Evolutionary conservation across 441 rosid genomes (phyloP).

Genomic region (Erodium moschatum): DNA sequence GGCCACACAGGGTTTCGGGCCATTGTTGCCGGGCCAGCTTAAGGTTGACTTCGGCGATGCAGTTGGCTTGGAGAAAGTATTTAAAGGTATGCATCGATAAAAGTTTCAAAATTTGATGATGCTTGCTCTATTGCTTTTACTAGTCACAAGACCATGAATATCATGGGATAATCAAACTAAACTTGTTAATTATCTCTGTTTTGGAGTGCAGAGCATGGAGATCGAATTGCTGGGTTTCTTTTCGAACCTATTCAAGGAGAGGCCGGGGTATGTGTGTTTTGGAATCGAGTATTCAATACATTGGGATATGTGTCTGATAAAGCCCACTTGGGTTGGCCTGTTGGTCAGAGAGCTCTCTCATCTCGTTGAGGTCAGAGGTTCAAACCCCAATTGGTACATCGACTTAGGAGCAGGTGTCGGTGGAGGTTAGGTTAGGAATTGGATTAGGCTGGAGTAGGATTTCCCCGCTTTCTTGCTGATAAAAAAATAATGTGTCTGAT

Average conservation of each 20-base stretch:
- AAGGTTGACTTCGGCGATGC: slow-evolving; percentile 91
- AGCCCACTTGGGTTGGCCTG: too few relatives aligned
- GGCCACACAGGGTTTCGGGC: slow-evolving; percentile 88
- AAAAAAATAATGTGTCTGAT: too few relatives aligned
- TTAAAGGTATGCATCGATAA: slow-evolving; percentile 41
- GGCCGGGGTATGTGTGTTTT: slow-evolving; percentile 66
- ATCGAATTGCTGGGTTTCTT: slow-evolving; percentile 79
- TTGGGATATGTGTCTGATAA: too few relatives aligned
- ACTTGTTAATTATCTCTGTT: slow-evolving; percentile 10
- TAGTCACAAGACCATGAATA: neutral
- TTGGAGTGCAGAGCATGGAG: slow-evolving; percentile 55
- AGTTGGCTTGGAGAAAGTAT: slow-evolving; percentile 54
- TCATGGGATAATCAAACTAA: neutral
- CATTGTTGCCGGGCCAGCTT: slow-evolving; percentile 72
- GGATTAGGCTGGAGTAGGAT: too few relatives aligned
- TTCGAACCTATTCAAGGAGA: slow-evolving; percentile 98
- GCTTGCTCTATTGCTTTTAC: neutral
- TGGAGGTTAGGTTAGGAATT: too few relatives aligned
- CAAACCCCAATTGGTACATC: too few relatives aligned
- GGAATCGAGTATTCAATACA: too few relatives aligned
- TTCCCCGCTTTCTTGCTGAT: too few relatives aligned
- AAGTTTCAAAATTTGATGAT: neutral
- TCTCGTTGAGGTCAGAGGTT: too few relatives aligned
- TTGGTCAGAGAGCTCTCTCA: too few relatives aligned
- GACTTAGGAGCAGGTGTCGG: too few relatives aligned